Percentiles rank a stretch among this genome's conserved stretches.
phyloP scores from a whole-genome alignment of 225 moss, liverwort and hornwort species.

The Takakia lepidozioides region DNA sequence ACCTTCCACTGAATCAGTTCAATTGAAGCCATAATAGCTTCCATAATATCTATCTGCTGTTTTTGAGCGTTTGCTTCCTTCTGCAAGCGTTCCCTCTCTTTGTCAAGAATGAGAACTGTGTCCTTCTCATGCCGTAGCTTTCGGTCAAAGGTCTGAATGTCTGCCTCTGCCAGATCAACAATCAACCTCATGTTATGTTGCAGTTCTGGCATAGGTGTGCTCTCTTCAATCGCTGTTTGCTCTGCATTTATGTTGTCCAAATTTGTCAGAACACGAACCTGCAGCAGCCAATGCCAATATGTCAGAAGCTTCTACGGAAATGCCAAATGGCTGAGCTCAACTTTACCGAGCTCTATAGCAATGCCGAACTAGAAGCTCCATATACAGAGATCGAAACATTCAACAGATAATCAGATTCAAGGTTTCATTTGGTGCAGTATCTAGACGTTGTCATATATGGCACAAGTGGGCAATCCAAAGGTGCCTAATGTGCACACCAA shows the following conservation, averaged over 20 bases:
- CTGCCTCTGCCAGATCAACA: constrained; percentile 76
- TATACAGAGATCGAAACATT: too few species aligned
- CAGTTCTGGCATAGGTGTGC: constrained; percentile 80
- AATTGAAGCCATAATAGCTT: constrained; percentile 53
- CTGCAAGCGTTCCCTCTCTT: constrained; percentile 68
- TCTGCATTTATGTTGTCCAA: constrained; percentile 81
- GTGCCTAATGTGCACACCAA: too few species aligned
- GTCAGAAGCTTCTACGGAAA: too few species aligned
- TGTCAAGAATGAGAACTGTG: constrained; percentile 56
- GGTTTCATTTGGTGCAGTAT: too few species aligned
- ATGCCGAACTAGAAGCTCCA: too few species aligned
- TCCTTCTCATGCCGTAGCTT: constrained; percentile 67
- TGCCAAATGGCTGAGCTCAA: too few species aligned
- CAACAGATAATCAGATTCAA: too few species aligned
- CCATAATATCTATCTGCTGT: constrained; percentile 65
- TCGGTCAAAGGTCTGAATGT: constrained; percentile 65
- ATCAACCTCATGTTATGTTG: constrained; percentile 78
- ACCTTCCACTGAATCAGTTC: constrained; percentile 61
- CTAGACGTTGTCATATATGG: too few species aligned
- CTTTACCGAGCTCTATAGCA: too few species aligned
- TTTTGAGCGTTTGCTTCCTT: constrained; percentile 42
- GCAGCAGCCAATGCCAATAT: neutral
- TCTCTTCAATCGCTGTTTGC: constrained; percentile 53
- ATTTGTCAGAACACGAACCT: constrained; percentile 67
- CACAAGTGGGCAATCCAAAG: too few species aligned